Base-by-base conservation (phyloP, 2,329 filamentous ascomycete species). In the Didymella pinodella region DNA sequence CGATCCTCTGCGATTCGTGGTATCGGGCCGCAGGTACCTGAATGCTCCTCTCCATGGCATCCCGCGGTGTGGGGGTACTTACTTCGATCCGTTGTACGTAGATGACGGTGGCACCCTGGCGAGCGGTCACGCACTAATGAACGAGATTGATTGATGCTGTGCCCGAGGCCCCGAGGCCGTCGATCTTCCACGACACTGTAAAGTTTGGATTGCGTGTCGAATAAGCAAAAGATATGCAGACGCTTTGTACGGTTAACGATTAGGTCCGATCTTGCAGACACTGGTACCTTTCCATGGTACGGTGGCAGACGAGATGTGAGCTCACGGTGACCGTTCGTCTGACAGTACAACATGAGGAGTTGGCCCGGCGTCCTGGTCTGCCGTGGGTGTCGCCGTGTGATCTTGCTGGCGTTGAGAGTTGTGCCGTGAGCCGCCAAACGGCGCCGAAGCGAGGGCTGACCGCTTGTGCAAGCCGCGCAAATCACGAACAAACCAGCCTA, bases 81-180 rank as follows among this genome's bases (percentile, higher is more conserved):
- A 36, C n/a, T 50, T 54, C 34, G 28, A 51, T 50, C 51, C 51
- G 20, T 29, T 54, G 50, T 59, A 59, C 51, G 50, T 59, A 59
- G 40, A 54, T 54, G 20, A 34, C 54, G 34, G 34, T 36, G 47
- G n/a, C 20, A 25, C n/a, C 46, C 28, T 36, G 43, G 14, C 36
- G 38, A 54, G 50, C 50, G 14, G 8, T 54, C 28, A 53, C 16
- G 46, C 50, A 28, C n/a, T 40, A 43, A 59, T 29, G 32, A n/a
- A 47, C 26, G 54, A 20, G 25, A 43, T 22, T 25, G 5, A 47
- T n/a, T 16, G 10, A 43, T 34, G 10, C 16, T 26, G 14, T 46
- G 12, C 8, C 12, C 29, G 26, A 11, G n/a, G 14, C 36, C 12
- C 22, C 7, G 22, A 14, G 14, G 14, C 12, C 12, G 20, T 46